Evolutionary conservation across 352 stramenopile species (phyloP), one percentile per base, ranked within the genome.

Genomic region (Globisporangium rhizosaccharum): DNA sequence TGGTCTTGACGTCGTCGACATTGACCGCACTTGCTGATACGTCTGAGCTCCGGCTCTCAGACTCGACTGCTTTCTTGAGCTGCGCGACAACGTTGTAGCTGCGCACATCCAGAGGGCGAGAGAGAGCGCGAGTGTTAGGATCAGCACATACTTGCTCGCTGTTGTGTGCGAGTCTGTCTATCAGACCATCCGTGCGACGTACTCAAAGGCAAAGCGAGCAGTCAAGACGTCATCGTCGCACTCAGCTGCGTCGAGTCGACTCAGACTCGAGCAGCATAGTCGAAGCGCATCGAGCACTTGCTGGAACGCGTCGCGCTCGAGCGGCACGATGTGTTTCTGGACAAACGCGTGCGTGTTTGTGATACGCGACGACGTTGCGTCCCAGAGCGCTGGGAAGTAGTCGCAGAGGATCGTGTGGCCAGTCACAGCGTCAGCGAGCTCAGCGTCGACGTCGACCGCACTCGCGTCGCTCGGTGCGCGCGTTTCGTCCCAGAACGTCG

Each of bases 281-380:
- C 75, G 73, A 53, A 84, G 60, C 28, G 74, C 70, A 60, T 80
- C 72, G 18, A 75, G 2, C 28, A 82, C 68, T 75, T 86, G 76
- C 25, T 86, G 74, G 65, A 86, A 86, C 10, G 65, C 51, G 51
- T 86, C 76, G 14, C 76, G 76, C 42, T 86, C 76, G 23, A 86
- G 62, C 45, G 61, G 56, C 9, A 84, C 26, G 6, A 82, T 62
- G 17, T 50, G 42, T 8, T 70, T 53, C 25, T 59, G 50, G 23
- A 80, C 72, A 52, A 84, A 69, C 25, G 37, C 26, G 4, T 20
- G 7, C 17, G 61, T 46, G 30, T 61, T 20, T 10, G 49, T 30
- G 47, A 36, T 51, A 6, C 28, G 41, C 11, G 39, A 28, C 12
- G 41, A 8, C 14, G 45, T 4, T 2, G 20, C 11, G 18, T 50